Base-by-base conservation (phyloP, 2,329 filamentous ascomycete genomes). In the Sporothrix pseudoabietina region DNA sequence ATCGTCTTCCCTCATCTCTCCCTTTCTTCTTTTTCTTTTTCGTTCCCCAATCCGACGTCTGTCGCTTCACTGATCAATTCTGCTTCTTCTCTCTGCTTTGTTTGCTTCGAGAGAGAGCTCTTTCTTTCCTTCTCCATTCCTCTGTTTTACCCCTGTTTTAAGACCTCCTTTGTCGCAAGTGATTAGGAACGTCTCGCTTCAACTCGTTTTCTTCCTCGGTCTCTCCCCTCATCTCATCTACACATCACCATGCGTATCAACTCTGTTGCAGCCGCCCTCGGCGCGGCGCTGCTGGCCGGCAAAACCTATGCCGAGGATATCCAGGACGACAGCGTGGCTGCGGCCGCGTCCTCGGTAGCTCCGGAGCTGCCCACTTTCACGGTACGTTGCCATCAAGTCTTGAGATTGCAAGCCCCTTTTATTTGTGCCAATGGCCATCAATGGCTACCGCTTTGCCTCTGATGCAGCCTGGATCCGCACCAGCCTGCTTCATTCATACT, bases 351-450 rank as follows among this genome's bases (percentile, higher is more conserved):
- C 41, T 84, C 89, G 72, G 85, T 87, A 69, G 82, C 87, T 69
- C 85, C 91, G 74, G 86, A 90, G 81, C 89, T 93, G 78, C 92
- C 95, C 65, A 92, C 90, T 73, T 98, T 98, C 81, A 97, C 94
- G 77, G 94, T 97, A 87, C 86, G 94, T 87, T 19, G 30, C 32
- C 71, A n/a, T 54, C 39, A 12, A n/a, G 26, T 3, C 39, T 7
- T 16, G 30, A 2, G 12, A 55, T 39, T 19, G 30, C 66, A 7
- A 30, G 4, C 22, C 22, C 19, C 44, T n/a, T 30, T 16, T 6
- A n/a, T 47, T 30, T 55, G 19, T 47, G 44, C 47, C 14, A 32
- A 32, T 16, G 32, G 19, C 61, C 61, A 10, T 30, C 63, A 14
- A 49, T 66, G 16, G 41, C 14, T 12, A 3, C 26, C n/a, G 30